Evolutionary conservation across 2,329 filamentous ascomycete species (phyloP), one percentile per base, ranked within the genome.

Genomic region (Xylariales sp.): DNA sequence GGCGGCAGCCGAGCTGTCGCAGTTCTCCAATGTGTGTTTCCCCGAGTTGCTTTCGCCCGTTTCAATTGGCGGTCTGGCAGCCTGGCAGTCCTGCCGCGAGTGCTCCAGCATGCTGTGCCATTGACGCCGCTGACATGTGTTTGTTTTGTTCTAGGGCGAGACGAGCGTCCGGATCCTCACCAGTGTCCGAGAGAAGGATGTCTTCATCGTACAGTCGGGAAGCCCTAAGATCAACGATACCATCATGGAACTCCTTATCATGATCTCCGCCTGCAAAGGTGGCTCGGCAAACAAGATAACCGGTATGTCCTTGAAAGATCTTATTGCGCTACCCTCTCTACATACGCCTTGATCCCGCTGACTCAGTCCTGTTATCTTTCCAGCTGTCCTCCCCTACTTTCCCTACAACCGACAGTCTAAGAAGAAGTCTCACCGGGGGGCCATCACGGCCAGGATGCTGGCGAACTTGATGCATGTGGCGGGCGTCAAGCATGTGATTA

Each of bases 391-490:
- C 55, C 88, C 88, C 11, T 97, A 97, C 67, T 98, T 97, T 57
- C 93, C 93, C n/a, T 98, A 98, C 70, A 96, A 89, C 51, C 88
- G 93, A 45, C 93, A 98, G 65, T 97, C 91, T 41, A 98, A 98
- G 74, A 97, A 97, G 75, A 98, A 98, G 69, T 89, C 88, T 40
- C 91, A 97, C 59, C 81, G 93, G 48, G 93, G 93, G 36, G 89
- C 93, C 42, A 97, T 98, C 57, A 96, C 93, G 7, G 93, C 93
- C 39, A 83, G 91, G 50, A 95, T 98, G 89, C 78, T 98, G 37
- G 91, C 93, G 44, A 98, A 98, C 61, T 78, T 97, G 34, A 81
- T 98, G 50, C 79, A 86, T 43, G 86, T 98, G 40, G 93, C 93
- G 36, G 93, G 93, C 38, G 89, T 98, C 49, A 89, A 95, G 66